These are phyloP conservation scores for Carex parvula DNA, from an alignment of 176 grass and related monocot species.

Conservation along the genomic window DNA sequence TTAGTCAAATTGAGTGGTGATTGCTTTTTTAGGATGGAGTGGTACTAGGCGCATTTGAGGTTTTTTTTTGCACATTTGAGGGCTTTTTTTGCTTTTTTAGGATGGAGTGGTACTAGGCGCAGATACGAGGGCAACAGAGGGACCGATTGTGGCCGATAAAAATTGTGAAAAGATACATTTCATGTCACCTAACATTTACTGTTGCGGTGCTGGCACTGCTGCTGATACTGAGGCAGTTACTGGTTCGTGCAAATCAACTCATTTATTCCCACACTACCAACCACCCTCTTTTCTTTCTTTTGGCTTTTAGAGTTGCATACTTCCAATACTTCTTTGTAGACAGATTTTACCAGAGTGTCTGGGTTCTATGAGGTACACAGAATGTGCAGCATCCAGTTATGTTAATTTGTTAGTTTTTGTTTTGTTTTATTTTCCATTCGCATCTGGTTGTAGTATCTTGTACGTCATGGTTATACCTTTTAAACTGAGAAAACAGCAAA, in stretches of 20 bases:
- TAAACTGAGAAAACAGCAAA: neutral
- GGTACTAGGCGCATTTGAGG: too few species aligned
- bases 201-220: conserved; percentile 90
- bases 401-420: neutral
- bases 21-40: too few species aligned
- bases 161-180: conserved; percentile 94
- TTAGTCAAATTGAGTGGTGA: neutral
- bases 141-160: conserved; percentile 94
- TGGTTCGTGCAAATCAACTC: conserved; percentile 31
- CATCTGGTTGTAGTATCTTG: neutral
- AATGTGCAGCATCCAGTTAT: neutral
- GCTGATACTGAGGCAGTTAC: conserved; percentile 78
- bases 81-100: conserved; percentile 27
- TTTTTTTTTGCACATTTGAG: neutral
- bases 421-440: conserved; percentile 8
- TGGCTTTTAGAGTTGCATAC: neutral
- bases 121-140: conserved; percentile 92
- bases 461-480: neutral
- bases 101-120: conserved; percentile 94
- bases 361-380: neutral
- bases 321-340: neutral
- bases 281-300: neutral
- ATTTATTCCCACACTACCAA: neutral
- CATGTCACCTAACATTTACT: conserved; percentile 94
- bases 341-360: neutral